Percentiles rank a stretch among this genome's conserved stretches.
Evolutionary conservation across 2,329 filamentous ascomycete genomes (phyloP).

Genomic region (Xylaria sp.): DNA sequence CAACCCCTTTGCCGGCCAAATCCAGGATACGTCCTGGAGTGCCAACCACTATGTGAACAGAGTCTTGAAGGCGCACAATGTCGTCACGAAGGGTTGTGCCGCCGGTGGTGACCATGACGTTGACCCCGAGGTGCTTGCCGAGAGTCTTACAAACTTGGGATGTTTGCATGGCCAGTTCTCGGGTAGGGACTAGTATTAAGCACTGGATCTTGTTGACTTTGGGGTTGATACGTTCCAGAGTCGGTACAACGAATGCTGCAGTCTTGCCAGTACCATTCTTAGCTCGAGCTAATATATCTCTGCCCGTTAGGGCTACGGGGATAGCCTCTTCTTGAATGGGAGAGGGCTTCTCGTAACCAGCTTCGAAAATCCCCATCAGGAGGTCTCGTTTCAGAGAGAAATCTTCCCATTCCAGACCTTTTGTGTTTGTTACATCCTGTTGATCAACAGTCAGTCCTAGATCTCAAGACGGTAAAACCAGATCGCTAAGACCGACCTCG

Average conservation of each 20-base stretch:
- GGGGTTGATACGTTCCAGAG: constrained; percentile 93
- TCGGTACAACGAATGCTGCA: constrained; percentile 95
- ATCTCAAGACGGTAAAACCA: not conserved
- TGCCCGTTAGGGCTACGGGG: constrained; percentile 90
- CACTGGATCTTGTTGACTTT: constrained; percentile 97
- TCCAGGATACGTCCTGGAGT: constrained; percentile 96
- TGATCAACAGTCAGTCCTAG: constrained; percentile 27
- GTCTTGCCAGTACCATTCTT: constrained; percentile 99
- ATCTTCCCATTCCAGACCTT: constrained; percentile 96
- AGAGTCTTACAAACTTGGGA: constrained; percentile 99
- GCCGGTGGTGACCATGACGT: constrained; percentile 99
- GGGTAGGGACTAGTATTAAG: constrained; percentile 92
- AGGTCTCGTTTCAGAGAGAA: constrained; percentile 94
- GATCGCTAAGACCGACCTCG: constrained; percentile 59
- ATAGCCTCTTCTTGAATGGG: constrained; percentile 99
- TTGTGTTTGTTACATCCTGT: constrained; percentile 97
- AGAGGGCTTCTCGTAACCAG: constrained; percentile 97
- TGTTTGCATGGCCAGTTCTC: constrained; percentile 96
- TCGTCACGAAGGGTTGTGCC: constrained; percentile 95
- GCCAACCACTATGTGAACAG: constrained; percentile 96
- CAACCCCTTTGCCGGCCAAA: constrained; percentile 93
- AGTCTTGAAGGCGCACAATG: constrained; percentile 90
- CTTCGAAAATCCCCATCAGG: constrained; percentile 99
- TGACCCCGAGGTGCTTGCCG: constrained; percentile 94
- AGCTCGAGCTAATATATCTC: constrained; percentile 92